Conservation (phyloP, 2,329 filamentous ascomycete species). For the Pseudogymnoascus pannorum region DNA sequence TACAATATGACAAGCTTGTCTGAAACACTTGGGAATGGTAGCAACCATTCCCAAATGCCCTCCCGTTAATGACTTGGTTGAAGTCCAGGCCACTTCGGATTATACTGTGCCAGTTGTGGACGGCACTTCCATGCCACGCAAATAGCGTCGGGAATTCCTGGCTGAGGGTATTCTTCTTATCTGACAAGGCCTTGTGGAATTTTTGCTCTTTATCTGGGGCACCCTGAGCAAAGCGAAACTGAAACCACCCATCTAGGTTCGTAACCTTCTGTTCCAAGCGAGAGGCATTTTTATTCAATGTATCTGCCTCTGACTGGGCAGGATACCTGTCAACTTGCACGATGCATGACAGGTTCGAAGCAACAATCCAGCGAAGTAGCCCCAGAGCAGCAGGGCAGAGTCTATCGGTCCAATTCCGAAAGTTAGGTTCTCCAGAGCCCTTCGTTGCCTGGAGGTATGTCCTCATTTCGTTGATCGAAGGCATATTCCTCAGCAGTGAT, state of each 20-base stretch:
- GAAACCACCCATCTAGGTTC: conserved; percentile 60
- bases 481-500: conserved; percentile 49
- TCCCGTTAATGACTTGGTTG: conserved; percentile 52
- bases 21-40: conserved; percentile 63
- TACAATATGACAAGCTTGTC: conserved; percentile 38
- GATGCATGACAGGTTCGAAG: conserved; percentile 83
- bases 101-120: conserved; percentile 85
- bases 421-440: conserved; percentile 21
- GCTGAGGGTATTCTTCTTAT: conserved; percentile 29
- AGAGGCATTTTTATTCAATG: conserved; percentile 15
- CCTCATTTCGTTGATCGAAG: conserved; percentile 52
- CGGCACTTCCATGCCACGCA: conserved; percentile 74
- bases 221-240: conserved; percentile 84
- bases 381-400: conserved; percentile 60
- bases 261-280: conserved; percentile 38
- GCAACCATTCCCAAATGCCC: conserved; percentile 70
- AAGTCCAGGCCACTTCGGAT: conserved; percentile 76
- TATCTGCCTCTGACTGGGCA: conserved; percentile 21
- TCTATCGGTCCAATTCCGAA: conserved; percentile 46
- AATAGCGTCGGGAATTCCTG: conserved; percentile 59
- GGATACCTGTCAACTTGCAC: conserved; percentile 56
- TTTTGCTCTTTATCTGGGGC: conserved; percentile 77
- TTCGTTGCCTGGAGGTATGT: conserved; percentile 35
- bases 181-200: conserved; percentile 57
- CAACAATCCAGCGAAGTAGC: conserved; percentile 78